These are phyloP conservation scores for Allantophomopsis lycopodina DNA, from an alignment of 2,329 filamentous ascomycete genomes.

Conservation along the genomic window DNA sequence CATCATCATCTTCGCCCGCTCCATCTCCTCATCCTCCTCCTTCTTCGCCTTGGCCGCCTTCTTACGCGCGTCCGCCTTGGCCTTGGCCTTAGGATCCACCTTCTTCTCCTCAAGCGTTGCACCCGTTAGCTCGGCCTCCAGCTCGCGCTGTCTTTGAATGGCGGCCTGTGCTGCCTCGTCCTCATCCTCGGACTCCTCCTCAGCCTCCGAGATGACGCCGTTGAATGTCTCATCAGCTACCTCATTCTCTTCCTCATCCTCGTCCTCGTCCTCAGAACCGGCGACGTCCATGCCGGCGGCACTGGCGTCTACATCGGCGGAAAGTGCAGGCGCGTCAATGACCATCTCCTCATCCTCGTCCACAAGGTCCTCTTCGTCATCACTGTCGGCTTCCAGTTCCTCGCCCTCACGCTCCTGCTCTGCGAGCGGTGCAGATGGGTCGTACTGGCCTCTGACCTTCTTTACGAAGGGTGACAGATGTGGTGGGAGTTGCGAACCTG, in stretches of 20 bases:
- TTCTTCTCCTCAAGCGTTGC: constrained; percentile 37
- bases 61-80: constrained; percentile 57
- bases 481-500: constrained; percentile 78
- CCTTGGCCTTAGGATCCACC: constrained; percentile 40
- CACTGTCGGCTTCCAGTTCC: constrained; percentile 55
- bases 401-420: constrained; percentile 84
- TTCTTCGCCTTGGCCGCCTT: constrained; percentile 56
- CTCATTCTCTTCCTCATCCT: constrained; percentile 20
- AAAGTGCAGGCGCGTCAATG: constrained; percentile 27
- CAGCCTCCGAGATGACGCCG: constrained; percentile 20
- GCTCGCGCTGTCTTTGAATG: constrained; percentile 69
- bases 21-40: constrained; percentile 74
- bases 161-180: constrained; percentile 49
- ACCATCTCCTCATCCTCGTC: constrained; percentile 25
- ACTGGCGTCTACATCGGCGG: constrained; percentile 15
- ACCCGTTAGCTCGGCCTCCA: constrained; percentile 84
- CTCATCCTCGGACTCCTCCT: constrained; percentile 38
- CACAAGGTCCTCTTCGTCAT: constrained; percentile 26
- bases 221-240: constrained; percentile 12
- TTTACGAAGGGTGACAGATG: constrained; percentile 96
- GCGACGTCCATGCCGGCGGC: constrained; percentile 19
- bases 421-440: constrained; percentile 73
- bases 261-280: constrained; percentile 22
- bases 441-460: constrained; percentile 74
- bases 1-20: constrained; percentile 96